Base-by-base conservation (phyloP, 495 filamentous ascomycete species). In the Neurospora tetraspora region DNA sequence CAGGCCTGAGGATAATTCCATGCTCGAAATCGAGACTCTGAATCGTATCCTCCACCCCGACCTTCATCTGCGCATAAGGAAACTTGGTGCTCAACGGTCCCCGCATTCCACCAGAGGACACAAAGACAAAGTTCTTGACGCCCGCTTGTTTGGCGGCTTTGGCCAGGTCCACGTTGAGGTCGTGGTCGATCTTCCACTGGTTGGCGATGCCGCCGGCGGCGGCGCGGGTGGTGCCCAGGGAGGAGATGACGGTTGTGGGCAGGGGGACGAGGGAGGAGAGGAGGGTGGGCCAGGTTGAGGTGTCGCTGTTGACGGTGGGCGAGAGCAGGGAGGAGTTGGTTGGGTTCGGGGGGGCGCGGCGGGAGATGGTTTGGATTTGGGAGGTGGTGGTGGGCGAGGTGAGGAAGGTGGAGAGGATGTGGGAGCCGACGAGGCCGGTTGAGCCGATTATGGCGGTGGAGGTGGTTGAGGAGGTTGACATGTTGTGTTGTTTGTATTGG, bases 131-230 rank as follows among this genome's bases (percentile, higher is more conserved):
- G 40, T 86, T 88, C 73, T 88, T 86, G 23, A 86, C 84, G 3
- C 91, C 91, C 23, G 87, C 87, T 12, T 86, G 82, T 74, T 86
- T 90, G 65, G 92, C 91, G 1, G 89, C 86, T 68, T 85, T 85
- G 20, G 91, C 91, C 53, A 92, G 78, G 73, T 91, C 88, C 61
- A 94, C 78, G 79, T 93, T 92, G 38, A 93, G 82, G 77, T 91
- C 91, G 80, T 91, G 87, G 80, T 94, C 92, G 43, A 94, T 88
- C 76, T 91, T 91, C 77, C 91, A 89, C 79, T 94, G 92, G 75
- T 90, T 89, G 40, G 88, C 88, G 73, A 93, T 85, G 53, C 90
- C 87, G 38, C 92, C 92, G 0, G 91, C 91, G 39, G 85, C 84
- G 1, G 74, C 86, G 23, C 87, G 85, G 6, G 92, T 93, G 2